These are phyloP conservation scores for Neofusicoccum cordaticola DNA, from an alignment of 2,329 filamentous ascomycete genomes.

Conservation along the genomic window DNA sequence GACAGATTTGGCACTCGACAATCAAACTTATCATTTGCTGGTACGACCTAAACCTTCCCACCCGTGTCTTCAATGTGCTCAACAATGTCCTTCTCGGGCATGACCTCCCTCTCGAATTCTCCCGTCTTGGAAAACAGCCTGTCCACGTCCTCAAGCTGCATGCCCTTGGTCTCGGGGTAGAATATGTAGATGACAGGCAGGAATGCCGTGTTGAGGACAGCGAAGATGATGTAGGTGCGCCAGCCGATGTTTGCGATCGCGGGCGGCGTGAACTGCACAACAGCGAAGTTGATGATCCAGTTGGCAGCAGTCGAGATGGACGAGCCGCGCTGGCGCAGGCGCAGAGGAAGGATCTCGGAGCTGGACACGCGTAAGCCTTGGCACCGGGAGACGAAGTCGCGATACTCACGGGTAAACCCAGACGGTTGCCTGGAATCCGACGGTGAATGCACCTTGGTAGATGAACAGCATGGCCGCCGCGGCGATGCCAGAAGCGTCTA, in stretches of 20 bases:
- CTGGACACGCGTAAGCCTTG: neutral
- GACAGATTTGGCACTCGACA: no score
- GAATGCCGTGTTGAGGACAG: slow-evolving; percentile 37
- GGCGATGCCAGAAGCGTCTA: slow-evolving; percentile 31
- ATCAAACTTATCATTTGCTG: neutral
- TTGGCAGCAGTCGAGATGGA: slow-evolving; percentile 35
- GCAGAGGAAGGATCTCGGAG: slow-evolving; percentile 41
- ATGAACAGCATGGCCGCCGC: slow-evolving; percentile 46
- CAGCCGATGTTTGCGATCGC: slow-evolving; percentile 38
- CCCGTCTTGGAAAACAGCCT: slow-evolving; percentile 17
- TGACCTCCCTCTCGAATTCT: neutral
- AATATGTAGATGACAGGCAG: slow-evolving; percentile 60
- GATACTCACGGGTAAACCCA: slow-evolving; percentile 40
- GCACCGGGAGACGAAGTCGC: no score
- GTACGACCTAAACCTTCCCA: neutral
- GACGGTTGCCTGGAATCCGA: slow-evolving; percentile 44
- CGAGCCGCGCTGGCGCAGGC: slow-evolving; percentile 39
- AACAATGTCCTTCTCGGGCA: neutral
- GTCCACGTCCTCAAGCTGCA: slow-evolving; percentile 64
- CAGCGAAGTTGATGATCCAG: slow-evolving; percentile 21
- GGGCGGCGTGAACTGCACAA: slow-evolving; percentile 40
- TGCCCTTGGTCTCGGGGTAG: slow-evolving; percentile 63
- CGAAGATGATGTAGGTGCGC: slow-evolving; percentile 41
- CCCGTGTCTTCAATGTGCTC: neutral
- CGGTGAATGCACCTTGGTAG: slow-evolving; percentile 44